A percentile compares a stretch with the other conserved stretches of the same genome.
Conservation (phyloP, 176 grass and related monocot genomes). For the Thalia dealbata region DNA sequence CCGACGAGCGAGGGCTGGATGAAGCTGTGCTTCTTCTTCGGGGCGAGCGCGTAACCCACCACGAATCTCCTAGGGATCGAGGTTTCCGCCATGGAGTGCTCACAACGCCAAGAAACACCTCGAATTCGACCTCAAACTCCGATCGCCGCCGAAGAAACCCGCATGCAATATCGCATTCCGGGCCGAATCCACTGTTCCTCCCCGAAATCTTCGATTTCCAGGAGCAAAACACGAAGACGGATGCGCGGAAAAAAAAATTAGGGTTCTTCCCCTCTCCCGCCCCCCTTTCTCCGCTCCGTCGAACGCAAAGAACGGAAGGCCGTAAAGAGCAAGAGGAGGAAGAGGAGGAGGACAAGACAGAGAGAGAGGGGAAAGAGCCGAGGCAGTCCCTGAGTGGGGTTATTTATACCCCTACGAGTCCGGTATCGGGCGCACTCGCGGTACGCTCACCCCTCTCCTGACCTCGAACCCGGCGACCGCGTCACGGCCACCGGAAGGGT, state of each 20-base stretch:
- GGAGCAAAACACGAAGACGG: background rate
- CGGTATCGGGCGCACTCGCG: background rate
- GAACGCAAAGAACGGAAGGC: background rate
- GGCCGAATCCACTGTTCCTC: background rate
- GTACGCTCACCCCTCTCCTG: background rate
- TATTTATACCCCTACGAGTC: background rate
- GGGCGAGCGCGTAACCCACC: constrained; percentile 71
- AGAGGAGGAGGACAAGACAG: background rate
- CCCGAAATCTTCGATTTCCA: background rate
- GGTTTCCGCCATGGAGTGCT: constrained; percentile 19
- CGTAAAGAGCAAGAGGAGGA: background rate
- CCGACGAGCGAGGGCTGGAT: constrained; percentile 67
- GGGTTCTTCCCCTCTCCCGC: background rate
- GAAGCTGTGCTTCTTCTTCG: constrained; percentile 87
- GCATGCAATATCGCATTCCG: background rate
- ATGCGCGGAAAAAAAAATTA: background rate
- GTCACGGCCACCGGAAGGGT: too few species aligned
- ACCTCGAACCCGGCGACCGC: too few species aligned
- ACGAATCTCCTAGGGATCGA: constrained; percentile 32
- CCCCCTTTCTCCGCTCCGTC: background rate
- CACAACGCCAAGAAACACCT: background rate
- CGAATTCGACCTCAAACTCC: background rate
- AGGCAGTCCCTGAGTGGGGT: background rate
- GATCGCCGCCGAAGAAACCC: background rate
- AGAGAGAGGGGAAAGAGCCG: too few species aligned